Evolutionary conservation across 257 asterid species (phyloP), one percentile per base, ranked within the genome.

Genomic region (Petunia secreta): DNA sequence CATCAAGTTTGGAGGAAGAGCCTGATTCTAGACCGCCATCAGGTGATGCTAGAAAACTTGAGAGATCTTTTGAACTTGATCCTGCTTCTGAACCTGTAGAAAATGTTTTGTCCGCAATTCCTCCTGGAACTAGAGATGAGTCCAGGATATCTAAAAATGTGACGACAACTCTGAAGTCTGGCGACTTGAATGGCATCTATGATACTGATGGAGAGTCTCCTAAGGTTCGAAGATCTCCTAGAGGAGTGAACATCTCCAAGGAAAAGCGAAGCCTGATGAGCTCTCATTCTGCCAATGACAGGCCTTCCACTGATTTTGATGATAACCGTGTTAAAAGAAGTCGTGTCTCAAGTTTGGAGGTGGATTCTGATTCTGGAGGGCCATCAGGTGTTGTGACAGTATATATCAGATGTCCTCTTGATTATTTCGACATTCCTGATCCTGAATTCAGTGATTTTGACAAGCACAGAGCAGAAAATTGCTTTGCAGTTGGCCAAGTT

Each of bases 381-480:
- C 58, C 4, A 48, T 43, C 16, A 80, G 63, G 60, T 25, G 41
- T 76, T 14, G 67, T 62, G 36, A 58, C 59, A 1, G 11, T 36
- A 52, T 74, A 80, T 62, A 63, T 44, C 36, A 85, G 65, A 40
- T 41, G 55, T 63, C 3, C 82, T 8, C 73, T 7, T 73, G 15
- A 75, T 3, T 84, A 75, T 81, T 90, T 89, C 7, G 97, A 93
- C 62, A 80, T 92, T 25, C n/a, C n/a, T n/a, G n/a, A n/a, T n/a
- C n/a, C n/a, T n/a, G n/a, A n/a, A n/a, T n/a, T n/a, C n/a, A n/a
- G 52, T 34, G 80, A 80, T 77, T 84, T 77, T 38, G 8, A 34
- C 44, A 36, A 65, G 25, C 71, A 69, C 16, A 63, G 60, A 58
- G 71, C 80, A 5, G 46, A 4, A 36, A 63, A 71, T 10, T 77